Conservation (phyloP, 768 basidiomycete genomes). For the Suillus americanus region DNA sequence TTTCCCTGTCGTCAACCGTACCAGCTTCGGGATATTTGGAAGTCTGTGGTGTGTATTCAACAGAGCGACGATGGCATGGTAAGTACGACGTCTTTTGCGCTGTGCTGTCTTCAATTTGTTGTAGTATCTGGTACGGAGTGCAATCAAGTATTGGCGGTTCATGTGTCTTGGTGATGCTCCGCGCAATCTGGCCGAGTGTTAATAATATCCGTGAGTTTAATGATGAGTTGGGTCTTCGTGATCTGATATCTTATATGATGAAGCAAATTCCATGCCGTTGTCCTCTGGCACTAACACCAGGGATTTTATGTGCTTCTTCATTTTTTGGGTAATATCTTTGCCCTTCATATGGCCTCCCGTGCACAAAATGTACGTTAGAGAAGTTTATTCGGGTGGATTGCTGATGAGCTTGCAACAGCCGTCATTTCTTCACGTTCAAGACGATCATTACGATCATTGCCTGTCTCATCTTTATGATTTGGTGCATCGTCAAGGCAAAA, state of each 20-base stretch:
- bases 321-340: constrained; percentile 76
- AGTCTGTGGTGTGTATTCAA: constrained; percentile 74
- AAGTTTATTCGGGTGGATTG: constrained; percentile 1
- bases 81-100: constrained; percentile 17
- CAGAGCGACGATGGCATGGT: constrained; percentile 67
- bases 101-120: constrained; percentile 7
- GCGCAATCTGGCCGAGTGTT: constrained; percentile 69
- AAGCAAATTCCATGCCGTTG: constrained; percentile 62
- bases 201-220: constrained; percentile 52
- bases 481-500: constrained; percentile 72
- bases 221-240: background rate
- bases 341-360: constrained; percentile 78
- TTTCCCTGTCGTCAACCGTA: constrained; percentile 64
- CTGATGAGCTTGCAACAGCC: constrained; percentile 32
- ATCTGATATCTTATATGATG: background rate
- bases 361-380: constrained; percentile 58
- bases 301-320: constrained; percentile 75
- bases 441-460: constrained; percentile 64
- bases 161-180: constrained; percentile 67
- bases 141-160: constrained; percentile 73
- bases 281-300: constrained; percentile 66
- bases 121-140: constrained; percentile 67
- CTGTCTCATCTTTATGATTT: constrained; percentile 65
- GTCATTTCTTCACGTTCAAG: constrained; percentile 74
- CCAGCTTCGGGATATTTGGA: constrained; percentile 71